phyloP scores from a whole-genome alignment of 345 rosid genomes.

The Syzygium aromaticum region DNA sequence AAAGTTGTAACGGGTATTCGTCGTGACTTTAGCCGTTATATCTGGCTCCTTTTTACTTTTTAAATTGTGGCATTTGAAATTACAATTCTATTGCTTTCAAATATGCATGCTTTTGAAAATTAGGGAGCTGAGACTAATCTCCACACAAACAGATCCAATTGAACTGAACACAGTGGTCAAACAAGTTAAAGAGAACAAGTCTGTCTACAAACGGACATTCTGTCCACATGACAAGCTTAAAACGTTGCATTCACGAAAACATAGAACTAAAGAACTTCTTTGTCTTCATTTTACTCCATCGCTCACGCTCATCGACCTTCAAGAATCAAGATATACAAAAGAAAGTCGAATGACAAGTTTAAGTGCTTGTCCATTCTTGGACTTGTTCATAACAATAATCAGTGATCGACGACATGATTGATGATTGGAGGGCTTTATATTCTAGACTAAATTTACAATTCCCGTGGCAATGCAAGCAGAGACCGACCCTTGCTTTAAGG shows the following conservation, averaged over 20 bases:
- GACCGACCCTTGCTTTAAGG: not conserved
- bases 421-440: not conserved
- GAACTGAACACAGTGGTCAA: not conserved
- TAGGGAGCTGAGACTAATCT: not conserved
- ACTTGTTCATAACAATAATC: not conserved
- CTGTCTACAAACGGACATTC: not conserved
- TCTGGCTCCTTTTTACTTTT: not conserved
- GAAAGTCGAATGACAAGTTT: not conserved
- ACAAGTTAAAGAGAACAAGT: not conserved
- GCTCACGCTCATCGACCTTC: not conserved
- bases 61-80: not conserved
- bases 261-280: not conserved
- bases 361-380: not conserved
- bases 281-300: not conserved
- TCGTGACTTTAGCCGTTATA: not conserved
- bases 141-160: not conserved
- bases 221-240: not conserved
- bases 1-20: not conserved
- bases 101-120: not conserved
- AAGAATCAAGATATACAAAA: not conserved
- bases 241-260: not conserved
- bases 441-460: not conserved
- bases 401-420: not conserved
- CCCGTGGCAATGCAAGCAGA: not conserved
- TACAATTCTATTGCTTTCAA: not conserved